Evolutionary conservation across 129 eudicot genomes (phyloP), one percentile per base, ranked within the genome.

Genomic region (Gnaphalium uliginosum): DNA sequence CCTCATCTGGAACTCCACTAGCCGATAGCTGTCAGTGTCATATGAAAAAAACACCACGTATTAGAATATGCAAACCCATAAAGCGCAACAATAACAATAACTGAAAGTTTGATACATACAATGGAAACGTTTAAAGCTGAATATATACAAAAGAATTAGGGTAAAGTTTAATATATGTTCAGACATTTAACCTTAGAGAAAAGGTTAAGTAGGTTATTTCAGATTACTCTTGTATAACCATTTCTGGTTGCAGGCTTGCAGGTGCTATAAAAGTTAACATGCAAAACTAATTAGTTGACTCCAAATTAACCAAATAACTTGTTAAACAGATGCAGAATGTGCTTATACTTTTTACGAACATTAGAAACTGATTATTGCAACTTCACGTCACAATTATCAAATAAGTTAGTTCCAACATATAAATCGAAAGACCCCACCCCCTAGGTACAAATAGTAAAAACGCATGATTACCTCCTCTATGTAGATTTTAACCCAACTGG

Each of bases 401-500:
- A 53, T 17, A 51, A 53, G 4, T 4, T 18, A 2, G 5, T 11
- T n/a, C 19, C 23, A 17, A 18, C 2, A 9, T 0, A 39, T 9
- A 39, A 35, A 35, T 35, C 10, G 9, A 35, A 35, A 35, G 8
- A 35, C 39, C 46, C 14, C 46, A 8, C 14, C 2, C 46, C 46
- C 46, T 10, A 37, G 46, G 46, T 29, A 37, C 27, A 0, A 61
- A 39, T 22, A 11, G 6, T 25, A 24, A 24, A 32, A 32, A 41
- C 46, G 48, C 68, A 74, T 43, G 71, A 64, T 65, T 85, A 94
- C 99, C 99, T 95, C 99, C 41, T 89, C 86, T 19, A 95, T 86
- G 85, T 95, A 95, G 10, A 86, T 82, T 77, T 80, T 85, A 32
- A 95, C 88, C 99, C 99, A 95, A 68, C 88, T 86, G 64, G 84